Percentiles rank a stretch among this genome's conserved stretches.
phyloP scores from a whole-genome alignment of 169 alveolate species.

The Eimeria acervulina region DNA sequence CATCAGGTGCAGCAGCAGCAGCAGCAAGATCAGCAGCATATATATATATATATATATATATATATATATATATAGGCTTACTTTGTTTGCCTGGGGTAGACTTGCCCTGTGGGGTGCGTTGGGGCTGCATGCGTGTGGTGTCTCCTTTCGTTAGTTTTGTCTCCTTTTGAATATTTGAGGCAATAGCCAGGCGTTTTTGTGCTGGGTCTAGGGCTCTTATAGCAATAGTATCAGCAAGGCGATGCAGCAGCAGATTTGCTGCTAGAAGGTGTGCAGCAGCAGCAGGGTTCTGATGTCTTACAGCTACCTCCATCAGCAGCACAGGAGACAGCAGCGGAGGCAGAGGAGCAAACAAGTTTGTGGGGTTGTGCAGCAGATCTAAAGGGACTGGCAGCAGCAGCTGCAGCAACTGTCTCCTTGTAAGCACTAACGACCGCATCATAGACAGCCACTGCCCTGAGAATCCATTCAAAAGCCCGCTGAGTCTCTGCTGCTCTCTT shows the following conservation, averaged over 20 bases:
- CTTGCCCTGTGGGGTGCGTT: slow-evolving; percentile 18
- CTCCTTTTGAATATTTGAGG: background rate
- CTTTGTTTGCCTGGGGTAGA: slow-evolving; percentile 9
- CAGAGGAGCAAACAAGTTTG: slow-evolving; percentile 66
- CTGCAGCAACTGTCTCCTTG: slow-evolving; percentile 30
- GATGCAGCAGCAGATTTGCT: slow-evolving; percentile 63
- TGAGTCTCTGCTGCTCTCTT: slow-evolving; percentile 8
- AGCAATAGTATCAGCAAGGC: slow-evolving; percentile 70
- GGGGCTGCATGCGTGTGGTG: too few species aligned
- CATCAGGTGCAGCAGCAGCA: slow-evolving; percentile 13
- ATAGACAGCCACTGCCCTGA: slow-evolving; percentile 75
- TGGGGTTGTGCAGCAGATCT: slow-evolving; percentile 40
- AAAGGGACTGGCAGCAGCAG: background rate
- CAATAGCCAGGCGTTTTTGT: slow-evolving; percentile 53
- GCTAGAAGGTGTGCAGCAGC: slow-evolving; percentile 69
- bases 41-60: too few species aligned
- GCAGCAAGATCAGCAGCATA: background rate
- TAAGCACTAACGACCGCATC: slow-evolving; percentile 41
- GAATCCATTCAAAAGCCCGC: slow-evolving; percentile 69
- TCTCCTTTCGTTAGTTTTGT: background rate
- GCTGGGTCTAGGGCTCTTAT: slow-evolving; percentile 74
- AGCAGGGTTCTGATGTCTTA: slow-evolving; percentile 30
- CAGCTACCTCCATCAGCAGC: slow-evolving; percentile 31
- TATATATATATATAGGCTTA: background rate
- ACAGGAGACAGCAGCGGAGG: slow-evolving; percentile 72